These are phyloP conservation scores for Plasmodium vinckei DNA, from an alignment of 169 alveolate genomes.

Conservation along the genomic window DNA sequence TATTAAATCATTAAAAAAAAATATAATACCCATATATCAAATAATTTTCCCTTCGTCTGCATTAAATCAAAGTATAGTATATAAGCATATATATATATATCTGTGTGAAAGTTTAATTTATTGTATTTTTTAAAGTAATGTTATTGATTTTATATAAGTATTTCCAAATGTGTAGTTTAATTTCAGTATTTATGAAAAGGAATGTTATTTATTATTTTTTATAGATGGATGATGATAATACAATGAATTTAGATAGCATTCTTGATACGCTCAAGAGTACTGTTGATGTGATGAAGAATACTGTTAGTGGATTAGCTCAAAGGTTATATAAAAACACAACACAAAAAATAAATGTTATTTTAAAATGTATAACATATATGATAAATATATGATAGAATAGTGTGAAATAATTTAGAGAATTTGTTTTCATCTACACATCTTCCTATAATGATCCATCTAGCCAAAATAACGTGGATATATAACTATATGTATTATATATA, in stretches of 20 bases:
- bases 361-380: background rate
- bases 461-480: too few species aligned
- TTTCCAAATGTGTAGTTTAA: background rate
- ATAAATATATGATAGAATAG: too few species aligned
- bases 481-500: too few species aligned
- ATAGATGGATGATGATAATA: constrained; percentile 44
- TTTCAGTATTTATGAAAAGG: background rate
- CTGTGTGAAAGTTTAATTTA: background rate
- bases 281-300: constrained; percentile 55
- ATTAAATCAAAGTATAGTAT: too few species aligned
- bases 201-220: constrained; percentile 5
- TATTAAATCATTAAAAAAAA: background rate
- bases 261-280: constrained; percentile 40
- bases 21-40: background rate
- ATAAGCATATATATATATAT: too few species aligned
- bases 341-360: background rate
- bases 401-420: too few species aligned
- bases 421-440: too few species aligned
- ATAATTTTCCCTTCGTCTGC: too few species aligned
- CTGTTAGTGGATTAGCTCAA: constrained; percentile 34
- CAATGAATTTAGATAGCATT: constrained; percentile 34
- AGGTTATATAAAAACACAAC: constrained; percentile 21
- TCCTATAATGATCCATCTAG: too few species aligned
- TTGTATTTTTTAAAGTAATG: background rate
- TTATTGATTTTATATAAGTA: background rate